Percentiles rank a stretch among this genome's conserved stretches.
Evolutionary conservation across 192 early-diverging fungal genomes (phyloP).

Genomic region (Coemansia sp.): DNA sequence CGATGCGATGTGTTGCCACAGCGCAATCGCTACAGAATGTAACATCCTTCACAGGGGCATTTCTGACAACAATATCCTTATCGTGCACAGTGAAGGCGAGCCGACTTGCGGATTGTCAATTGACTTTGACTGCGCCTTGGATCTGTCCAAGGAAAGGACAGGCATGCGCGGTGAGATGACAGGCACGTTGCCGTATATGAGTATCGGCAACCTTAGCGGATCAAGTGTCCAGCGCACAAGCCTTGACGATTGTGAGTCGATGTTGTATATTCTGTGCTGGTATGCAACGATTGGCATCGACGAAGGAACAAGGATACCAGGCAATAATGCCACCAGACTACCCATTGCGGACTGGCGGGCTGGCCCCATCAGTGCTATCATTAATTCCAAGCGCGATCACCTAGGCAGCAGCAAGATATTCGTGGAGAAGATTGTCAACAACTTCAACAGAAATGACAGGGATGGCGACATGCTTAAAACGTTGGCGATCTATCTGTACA

Average conservation of each 20-base stretch:
- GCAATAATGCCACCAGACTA: not conserved
- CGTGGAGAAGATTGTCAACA: not conserved
- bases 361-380: not conserved
- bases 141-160: not conserved
- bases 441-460: too few relatives aligned
- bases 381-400: not conserved
- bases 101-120: slow-evolving; percentile 13
- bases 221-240: not conserved
- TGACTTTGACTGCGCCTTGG: slow-evolving; percentile 19
- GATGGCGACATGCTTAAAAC: too few relatives aligned
- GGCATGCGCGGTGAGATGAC: not conserved
- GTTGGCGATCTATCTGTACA: too few relatives aligned
- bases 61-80: slow-evolving; percentile 20
- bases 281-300: not conserved
- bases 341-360: not conserved
- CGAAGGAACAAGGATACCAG: too few relatives aligned
- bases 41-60: slow-evolving; percentile 21
- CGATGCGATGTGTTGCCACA: slow-evolving; percentile 21
- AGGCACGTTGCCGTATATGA: slow-evolving; percentile 20
- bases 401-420: not conserved
- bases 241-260: slow-evolving; percentile 11
- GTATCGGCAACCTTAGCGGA: slow-evolving; percentile 17
- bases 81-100: not conserved
- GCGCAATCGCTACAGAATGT: slow-evolving; percentile 5
- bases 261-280: not conserved